Evolutionary conservation across 1,139 yeast genomes (phyloP).

Genomic region (Protomyces arabidopsidicola): DNA sequence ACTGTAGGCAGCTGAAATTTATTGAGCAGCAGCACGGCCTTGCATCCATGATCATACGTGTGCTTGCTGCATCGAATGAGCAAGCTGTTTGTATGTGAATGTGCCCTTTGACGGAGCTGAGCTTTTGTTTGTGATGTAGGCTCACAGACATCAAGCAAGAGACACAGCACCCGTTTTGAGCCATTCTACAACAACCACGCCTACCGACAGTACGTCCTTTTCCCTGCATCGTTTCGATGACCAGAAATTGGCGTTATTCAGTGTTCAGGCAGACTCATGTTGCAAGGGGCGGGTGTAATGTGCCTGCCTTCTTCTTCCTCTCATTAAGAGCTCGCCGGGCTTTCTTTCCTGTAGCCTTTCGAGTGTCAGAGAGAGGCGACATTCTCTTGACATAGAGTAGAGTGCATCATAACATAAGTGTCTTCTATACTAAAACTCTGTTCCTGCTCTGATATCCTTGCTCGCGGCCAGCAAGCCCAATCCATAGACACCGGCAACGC

Average conservation of each 20-base stretch:
- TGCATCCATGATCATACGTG: no score
- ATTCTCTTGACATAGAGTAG: neutral
- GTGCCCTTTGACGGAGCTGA: no score
- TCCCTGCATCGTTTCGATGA: neutral
- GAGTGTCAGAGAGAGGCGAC: slow-evolving; percentile 4
- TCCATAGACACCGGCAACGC: slow-evolving; percentile 22
- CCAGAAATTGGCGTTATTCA: neutral
- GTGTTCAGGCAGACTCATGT: neutral
- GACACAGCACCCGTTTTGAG: no score
- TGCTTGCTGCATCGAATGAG: no score
- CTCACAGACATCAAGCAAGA: no score
- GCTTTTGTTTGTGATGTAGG: no score
- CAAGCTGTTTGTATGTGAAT: no score
- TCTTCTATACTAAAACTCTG: slow-evolving; percentile 6
- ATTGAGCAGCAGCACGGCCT: no score
- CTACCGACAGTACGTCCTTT: slow-evolving; percentile 2
- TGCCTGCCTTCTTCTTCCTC: neutral
- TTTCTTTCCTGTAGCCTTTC: neutral
- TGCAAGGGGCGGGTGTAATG: neutral
- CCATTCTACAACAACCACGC: neutral
- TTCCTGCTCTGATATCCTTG: slow-evolving; percentile 6
- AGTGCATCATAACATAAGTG: neutral
- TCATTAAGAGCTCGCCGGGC: slow-evolving; percentile 3
- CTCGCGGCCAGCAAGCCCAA: slow-evolving; percentile 18
- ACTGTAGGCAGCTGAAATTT: no score